A percentile compares a stretch with the other conserved stretches of the same genome.
Evolutionary conservation across 1,139 yeast genomes (phyloP).

Genomic region (Sugiyamaella grinbergsii): DNA sequence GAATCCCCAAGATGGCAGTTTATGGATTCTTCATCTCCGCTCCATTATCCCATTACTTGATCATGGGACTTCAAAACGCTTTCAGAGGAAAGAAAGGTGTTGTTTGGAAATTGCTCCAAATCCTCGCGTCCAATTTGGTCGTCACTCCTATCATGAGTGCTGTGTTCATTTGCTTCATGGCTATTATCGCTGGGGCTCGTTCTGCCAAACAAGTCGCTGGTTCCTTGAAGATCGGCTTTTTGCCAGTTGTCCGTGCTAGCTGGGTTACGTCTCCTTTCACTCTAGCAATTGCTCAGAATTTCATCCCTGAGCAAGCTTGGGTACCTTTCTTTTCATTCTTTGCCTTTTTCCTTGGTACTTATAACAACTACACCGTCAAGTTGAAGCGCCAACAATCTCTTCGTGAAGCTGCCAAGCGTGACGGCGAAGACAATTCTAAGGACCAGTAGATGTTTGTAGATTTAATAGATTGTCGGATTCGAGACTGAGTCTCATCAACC

Average conservation of each 20-base stretch:
- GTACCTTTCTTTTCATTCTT: constrained; percentile 78
- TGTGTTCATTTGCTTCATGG: constrained; percentile 54
- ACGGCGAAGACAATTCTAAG: constrained; percentile 24
- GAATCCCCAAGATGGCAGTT: constrained; percentile 65
- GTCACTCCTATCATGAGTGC: constrained; percentile 66
- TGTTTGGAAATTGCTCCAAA: constrained; percentile 54
- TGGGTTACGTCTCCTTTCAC: constrained; percentile 66
- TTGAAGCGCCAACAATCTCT: constrained; percentile 41
- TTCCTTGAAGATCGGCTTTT: constrained; percentile 55
- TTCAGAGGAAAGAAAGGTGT: constrained; percentile 40
- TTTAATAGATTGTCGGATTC: constrained; percentile 1
- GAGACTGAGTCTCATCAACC: no score
- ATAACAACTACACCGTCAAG: constrained; percentile 71
- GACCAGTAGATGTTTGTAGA: constrained; percentile 11
- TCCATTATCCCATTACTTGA: constrained; percentile 65
- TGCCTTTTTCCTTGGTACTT: constrained; percentile 73
- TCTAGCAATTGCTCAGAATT: constrained; percentile 71
- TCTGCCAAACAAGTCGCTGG: constrained; percentile 37
- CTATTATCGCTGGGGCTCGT: constrained; percentile 46
- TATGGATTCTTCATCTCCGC: constrained; percentile 73
- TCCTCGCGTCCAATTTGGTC: constrained; percentile 59
- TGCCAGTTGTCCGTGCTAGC: constrained; percentile 62
- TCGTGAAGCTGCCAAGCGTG: constrained; percentile 33
- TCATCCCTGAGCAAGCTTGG: constrained; percentile 75
- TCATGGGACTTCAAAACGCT: constrained; percentile 41